These are phyloP conservation scores for Paracoccidioides lutzii DNA, from an alignment of 2,329 filamentous ascomycete genomes.

Conservation along the genomic window DNA sequence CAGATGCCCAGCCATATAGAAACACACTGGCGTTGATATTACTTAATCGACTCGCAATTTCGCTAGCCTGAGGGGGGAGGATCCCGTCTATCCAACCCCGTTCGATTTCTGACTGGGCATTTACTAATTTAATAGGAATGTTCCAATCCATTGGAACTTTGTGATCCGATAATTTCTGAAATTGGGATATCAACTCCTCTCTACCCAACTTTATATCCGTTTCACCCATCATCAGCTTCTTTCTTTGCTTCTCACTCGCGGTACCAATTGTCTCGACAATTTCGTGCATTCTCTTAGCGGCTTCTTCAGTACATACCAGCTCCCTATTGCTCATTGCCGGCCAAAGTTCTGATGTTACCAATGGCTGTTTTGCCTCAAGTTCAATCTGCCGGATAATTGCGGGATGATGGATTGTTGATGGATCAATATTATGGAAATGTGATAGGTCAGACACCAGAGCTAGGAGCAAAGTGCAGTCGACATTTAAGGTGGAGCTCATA, in stretches of 20 bases:
- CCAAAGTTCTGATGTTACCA: slow-evolving; percentile 50
- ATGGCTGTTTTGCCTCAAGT: slow-evolving; percentile 47
- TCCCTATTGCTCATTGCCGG: slow-evolving; percentile 44
- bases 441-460: slow-evolving; percentile 63
- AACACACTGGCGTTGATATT: slow-evolving; percentile 58
- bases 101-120: slow-evolving; percentile 33
- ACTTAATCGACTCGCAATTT: slow-evolving; percentile 39
- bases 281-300: slow-evolving; percentile 52
- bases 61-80: slow-evolving; percentile 34
- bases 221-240: slow-evolving; percentile 46
- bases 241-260: slow-evolving; percentile 46
- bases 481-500: slow-evolving; percentile 33
- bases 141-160: slow-evolving; percentile 39
- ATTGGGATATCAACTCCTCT: slow-evolving; percentile 23
- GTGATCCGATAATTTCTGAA: slow-evolving; percentile 41
- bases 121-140: slow-evolving; percentile 49
- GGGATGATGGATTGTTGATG: slow-evolving; percentile 43
- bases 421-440: slow-evolving; percentile 36
- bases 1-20: slow-evolving; percentile 54
- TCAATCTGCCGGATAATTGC: slow-evolving; percentile 53
- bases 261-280: slow-evolving; percentile 54
- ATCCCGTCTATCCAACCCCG: slow-evolving; percentile 21
- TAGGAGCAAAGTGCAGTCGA: slow-evolving; percentile 52
- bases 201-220: slow-evolving; percentile 20
- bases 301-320: slow-evolving; percentile 55